Base-by-base conservation (phyloP, 2,329 filamentous ascomycete species). In the Botrytis fabae region DNA sequence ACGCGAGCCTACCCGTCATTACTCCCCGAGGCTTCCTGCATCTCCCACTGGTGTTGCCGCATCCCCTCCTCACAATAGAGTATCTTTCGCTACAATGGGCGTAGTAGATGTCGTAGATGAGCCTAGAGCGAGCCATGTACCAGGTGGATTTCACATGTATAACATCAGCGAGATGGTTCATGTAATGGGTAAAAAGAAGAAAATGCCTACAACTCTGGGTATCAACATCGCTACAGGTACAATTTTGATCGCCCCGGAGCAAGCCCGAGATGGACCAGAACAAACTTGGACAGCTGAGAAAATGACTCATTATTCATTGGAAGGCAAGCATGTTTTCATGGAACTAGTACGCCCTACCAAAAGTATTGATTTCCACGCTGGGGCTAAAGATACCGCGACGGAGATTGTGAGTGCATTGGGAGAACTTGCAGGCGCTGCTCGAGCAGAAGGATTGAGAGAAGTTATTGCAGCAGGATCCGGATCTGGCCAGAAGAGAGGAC, bases 121-220 rank as follows among this genome's bases (percentile, higher is more conserved):
- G 40, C 76, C 86, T 4, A 84, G 85, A n/a, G 74, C 73, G 42
- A 77, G 76, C 74, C 80, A 82, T 44, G 91, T 91, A 2, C 93
- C 93, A 8, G 93, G 93, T 28, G 93, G 93, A 2, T 98, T 95
- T 80, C 95, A 97, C 80, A 86, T 98, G 82, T 98, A 98, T 83
- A 98, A 97, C 79, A 95, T 98, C 79, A 97, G 95, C 81, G 95
- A 98, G 83, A 97, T 97, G 92, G 90, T 75, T 18, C 95, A 94
- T n/a, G 90, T 96, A 62, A 95, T 97, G 90, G 95, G 95, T 73
- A 97, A 97, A 85, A 92, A 93, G 79, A 97, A 97, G 86, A 98
- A 98, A 84, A 96, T 98, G 93, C 94, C 95, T 1, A 97, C 94
- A n/a, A 97, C 93, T 0, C 83, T 98, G 54, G 95, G 95, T n/a